Base-by-base conservation (phyloP, 805 yeast species). In the Starmera pachycereana region DNA sequence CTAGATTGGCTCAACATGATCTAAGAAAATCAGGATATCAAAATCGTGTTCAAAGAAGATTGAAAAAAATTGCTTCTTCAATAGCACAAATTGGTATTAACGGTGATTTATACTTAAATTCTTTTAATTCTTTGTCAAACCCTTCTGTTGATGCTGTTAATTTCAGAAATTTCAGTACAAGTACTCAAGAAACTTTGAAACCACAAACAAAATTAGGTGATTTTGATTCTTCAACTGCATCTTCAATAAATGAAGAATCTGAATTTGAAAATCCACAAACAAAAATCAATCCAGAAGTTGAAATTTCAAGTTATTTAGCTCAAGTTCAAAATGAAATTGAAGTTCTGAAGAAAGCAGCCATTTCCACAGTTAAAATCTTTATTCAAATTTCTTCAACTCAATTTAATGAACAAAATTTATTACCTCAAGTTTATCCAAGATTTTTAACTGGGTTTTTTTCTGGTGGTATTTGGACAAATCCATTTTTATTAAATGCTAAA, bases 381-480 rank as follows among this genome's bases (percentile, higher is more conserved):
- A 40, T 58, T 44, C 52, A 54, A 53, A 39, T 50, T 51, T 35
- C 61, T 37, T 43, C 52, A 32, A 42, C 47, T 51, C 42, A 62
- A 56, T 46, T 51, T 45, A 39, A 44, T 54, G 42, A 51, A 48
- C 49, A 54, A 48, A 37, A 40, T 39, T n/a, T 47, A 43, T 32
- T 58, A 43, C 92, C 90, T 0, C 81, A 81, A 53, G 61, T 78
- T 2, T 74, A 78, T 46, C 88, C 92, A 8, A 66, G 92, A 43
- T 79, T 82, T 50, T 59, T 83, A 14, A 66, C 71, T 33, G 76
- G 77, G 27, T 75, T 72, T 40, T 82, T 78, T 54, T 78, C 78
- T 48, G 90, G 88, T 13, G 90, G 89, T n/a, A 78, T 79, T 44
- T 82, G 88, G 81, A 71, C 74, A 37, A 81, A 81, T 50, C 85